A percentile compares a stretch with the other conserved stretches of the same genome.
Evolutionary conservation across 768 basidiomycete genomes (phyloP).

Genomic region (Calocybe cyanea): DNA sequence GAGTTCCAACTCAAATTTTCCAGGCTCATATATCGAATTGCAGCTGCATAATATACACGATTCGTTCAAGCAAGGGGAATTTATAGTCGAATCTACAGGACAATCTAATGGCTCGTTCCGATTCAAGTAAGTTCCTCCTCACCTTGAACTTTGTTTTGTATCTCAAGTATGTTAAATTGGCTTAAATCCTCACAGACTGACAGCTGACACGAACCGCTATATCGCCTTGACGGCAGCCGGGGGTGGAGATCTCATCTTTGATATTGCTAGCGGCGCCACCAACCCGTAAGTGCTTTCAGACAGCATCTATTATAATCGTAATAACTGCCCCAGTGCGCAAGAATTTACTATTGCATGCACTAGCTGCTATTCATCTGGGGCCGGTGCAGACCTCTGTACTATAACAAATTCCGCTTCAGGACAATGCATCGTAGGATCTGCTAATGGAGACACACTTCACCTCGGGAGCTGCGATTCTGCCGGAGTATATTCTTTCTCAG

Average conservation of each 20-base stretch:
- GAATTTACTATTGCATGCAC: slow-evolving; percentile 14
- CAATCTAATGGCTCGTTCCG: slow-evolving; percentile 11
- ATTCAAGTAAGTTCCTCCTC: slow-evolving; percentile 8
- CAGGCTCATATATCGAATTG: slow-evolving; percentile 10
- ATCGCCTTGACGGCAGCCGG: slow-evolving; percentile 11
- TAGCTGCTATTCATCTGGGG: slow-evolving; percentile 2
- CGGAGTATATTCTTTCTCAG: slow-evolving; percentile 7
- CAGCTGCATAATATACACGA: background rate
- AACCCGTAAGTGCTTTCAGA: slow-evolving; percentile 5
- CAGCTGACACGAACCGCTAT: slow-evolving; percentile 1
- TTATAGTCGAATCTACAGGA: slow-evolving; percentile 10
- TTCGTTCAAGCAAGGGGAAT: slow-evolving; percentile 8
- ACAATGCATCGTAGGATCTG: slow-evolving; percentile 10
- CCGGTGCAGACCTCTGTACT: slow-evolving; percentile 5
- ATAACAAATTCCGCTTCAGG: slow-evolving; percentile 12
- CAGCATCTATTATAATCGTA: background rate
- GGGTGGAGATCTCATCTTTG: slow-evolving; percentile 6
- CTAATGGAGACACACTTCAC: slow-evolving; percentile 4
- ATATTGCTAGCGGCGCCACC: background rate
- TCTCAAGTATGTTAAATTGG: background rate
- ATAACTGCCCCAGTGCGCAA: slow-evolving; percentile 8
- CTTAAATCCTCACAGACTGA: background rate
- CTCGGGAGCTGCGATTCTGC: slow-evolving; percentile 11
- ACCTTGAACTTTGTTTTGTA: background rate
- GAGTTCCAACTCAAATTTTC: slow-evolving; percentile 6